Evolutionary conservation across 2,329 filamentous ascomycete species (phyloP).

Genomic region (Scytalidium lignicola): DNA sequence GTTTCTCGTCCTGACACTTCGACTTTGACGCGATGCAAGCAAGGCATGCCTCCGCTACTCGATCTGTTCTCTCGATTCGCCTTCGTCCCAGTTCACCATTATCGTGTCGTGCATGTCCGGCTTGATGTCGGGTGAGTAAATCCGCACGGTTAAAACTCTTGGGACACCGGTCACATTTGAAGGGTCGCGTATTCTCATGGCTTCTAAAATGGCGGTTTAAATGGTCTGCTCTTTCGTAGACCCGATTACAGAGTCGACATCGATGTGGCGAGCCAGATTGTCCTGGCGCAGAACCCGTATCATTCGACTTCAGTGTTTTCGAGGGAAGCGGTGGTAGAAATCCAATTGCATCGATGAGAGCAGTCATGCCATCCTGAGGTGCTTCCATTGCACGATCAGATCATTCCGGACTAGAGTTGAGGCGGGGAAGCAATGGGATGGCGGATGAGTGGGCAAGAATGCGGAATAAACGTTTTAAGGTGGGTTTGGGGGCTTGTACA

Average conservation of each 20-base stretch:
- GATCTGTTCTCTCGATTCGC: slow-evolving; percentile 6
- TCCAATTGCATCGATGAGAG: background rate
- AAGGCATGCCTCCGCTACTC: slow-evolving; percentile 13
- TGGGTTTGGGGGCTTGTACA: background rate
- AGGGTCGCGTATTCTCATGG: slow-evolving; percentile 18
- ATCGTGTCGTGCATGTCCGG: slow-evolving; percentile 10
- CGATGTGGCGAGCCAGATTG: slow-evolving; percentile 2
- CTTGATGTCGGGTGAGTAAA: slow-evolving; percentile 12
- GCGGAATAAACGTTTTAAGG: background rate
- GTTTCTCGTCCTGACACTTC: slow-evolving; percentile 18
- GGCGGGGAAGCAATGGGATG: background rate
- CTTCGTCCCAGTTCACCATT: background rate
- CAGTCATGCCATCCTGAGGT: background rate
- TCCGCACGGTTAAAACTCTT: slow-evolving; percentile 20
- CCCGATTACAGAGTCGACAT: slow-evolving; percentile 13
- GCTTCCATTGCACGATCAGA: background rate
- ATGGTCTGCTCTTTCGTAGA: slow-evolving; percentile 17
- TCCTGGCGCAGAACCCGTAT: background rate
- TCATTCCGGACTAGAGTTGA: background rate
- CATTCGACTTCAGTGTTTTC: background rate
- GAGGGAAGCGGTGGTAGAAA: background rate
- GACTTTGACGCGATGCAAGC: slow-evolving; percentile 13
- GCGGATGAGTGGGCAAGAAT: background rate
- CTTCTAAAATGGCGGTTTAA: slow-evolving; percentile 11
- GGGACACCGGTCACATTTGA: slow-evolving; percentile 12